These are phyloP conservation scores for Peterozyma xylosa DNA, from an alignment of 805 yeast genomes.

Conservation along the genomic window DNA sequence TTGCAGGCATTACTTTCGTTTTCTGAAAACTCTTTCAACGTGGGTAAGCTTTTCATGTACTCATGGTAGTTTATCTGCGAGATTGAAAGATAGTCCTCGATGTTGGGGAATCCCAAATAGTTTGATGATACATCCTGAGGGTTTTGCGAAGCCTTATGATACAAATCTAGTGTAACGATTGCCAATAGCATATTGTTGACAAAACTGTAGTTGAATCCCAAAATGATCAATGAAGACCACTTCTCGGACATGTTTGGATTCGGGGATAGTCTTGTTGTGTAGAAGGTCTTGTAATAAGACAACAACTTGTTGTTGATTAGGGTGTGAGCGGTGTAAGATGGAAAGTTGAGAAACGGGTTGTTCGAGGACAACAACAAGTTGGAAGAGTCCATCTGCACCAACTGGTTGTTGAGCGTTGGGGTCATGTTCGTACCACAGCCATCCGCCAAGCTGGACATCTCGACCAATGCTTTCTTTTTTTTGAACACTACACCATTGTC, in stretches of 20 bases:
- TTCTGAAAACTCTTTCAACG: background rate
- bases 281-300: background rate
- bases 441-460: too few species aligned
- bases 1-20: background rate
- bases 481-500: too few species aligned
- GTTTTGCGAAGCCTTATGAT: background rate
- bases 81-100: conserved; percentile 3
- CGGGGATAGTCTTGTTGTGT: background rate
- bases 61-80: conserved; percentile 1
- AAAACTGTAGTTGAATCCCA: conserved; percentile 1
- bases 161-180: background rate
- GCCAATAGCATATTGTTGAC: conserved; percentile 3
- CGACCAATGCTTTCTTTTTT: too few species aligned
- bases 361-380: too few species aligned
- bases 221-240: background rate
- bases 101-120: background rate
- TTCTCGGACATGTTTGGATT: background rate
- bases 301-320: conserved; percentile 3
- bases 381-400: too few species aligned
- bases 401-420: too few species aligned
- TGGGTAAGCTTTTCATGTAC: background rate
- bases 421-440: too few species aligned
- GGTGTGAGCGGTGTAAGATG: conserved; percentile 4
- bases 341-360: background rate
- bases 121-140: background rate